Conservation (phyloP, 495 filamentous ascomycete species). For the Aspergillus egyptiacus region DNA sequence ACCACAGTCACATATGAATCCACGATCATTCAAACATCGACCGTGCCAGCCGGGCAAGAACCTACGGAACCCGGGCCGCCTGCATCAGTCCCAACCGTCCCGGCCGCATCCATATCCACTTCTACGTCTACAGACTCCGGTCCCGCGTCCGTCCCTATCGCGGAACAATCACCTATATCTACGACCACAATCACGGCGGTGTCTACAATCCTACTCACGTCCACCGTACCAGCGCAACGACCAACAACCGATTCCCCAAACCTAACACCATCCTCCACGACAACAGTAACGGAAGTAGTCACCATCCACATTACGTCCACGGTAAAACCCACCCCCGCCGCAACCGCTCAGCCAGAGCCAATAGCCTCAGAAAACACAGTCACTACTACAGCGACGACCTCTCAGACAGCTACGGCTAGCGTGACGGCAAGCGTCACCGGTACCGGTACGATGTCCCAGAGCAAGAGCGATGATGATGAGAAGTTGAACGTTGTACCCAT, state of each 20-base stretch:
- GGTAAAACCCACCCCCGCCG: neutral
- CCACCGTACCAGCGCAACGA: neutral
- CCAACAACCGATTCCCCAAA: too few relatives aligned
- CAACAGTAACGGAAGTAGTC: neutral
- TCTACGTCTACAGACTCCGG: neutral
- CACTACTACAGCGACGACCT: neutral
- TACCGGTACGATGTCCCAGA: too few relatives aligned
- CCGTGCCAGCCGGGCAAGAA: neutral
- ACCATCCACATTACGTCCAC: neutral
- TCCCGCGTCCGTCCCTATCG: neutral
- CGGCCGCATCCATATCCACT: too few relatives aligned
- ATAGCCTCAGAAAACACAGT: neutral
- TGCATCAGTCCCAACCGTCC: too few relatives aligned
- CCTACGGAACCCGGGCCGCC: neutral
- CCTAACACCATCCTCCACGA: neutral
- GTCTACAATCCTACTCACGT: neutral
- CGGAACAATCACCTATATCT: neutral
- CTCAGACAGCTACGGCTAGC: neutral
- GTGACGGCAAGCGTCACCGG: constrained; percentile 9
- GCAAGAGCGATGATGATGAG: too few relatives aligned
- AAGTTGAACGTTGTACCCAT: too few relatives aligned
- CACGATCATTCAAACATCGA: constrained; percentile 1
- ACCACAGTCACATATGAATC: constrained; percentile 1
- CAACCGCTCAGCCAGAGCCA: neutral
- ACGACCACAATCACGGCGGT: neutral